Conservation (phyloP, 2,329 filamentous ascomycete genomes). For the Verticillium nubilum region DNA sequence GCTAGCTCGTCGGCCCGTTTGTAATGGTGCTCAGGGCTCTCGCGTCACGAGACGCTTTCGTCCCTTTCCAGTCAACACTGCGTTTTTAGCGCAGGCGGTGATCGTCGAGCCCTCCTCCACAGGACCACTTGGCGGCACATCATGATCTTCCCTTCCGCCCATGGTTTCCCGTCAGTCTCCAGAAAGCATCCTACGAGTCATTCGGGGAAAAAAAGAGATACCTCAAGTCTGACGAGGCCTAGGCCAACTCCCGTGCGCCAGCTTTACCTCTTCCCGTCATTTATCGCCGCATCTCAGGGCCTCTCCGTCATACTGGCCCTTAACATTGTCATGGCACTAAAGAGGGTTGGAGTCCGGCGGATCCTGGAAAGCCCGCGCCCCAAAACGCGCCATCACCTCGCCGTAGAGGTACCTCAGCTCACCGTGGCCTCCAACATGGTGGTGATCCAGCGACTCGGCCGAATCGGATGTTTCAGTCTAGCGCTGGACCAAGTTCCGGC, state of each 20-base stretch:
- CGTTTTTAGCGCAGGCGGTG: background rate
- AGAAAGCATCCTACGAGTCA: background rate
- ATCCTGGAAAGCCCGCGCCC: background rate
- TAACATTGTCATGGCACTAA: background rate
- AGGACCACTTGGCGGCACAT: background rate
- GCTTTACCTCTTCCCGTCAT: background rate
- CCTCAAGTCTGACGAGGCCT: background rate
- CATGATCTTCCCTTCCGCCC: background rate
- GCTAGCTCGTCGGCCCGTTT: background rate
- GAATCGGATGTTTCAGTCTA: background rate
- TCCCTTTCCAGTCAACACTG: background rate
- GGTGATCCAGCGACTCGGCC: background rate
- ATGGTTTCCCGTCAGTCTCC: background rate
- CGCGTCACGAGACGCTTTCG: background rate
- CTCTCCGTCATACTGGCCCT: background rate
- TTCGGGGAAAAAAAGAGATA: background rate
- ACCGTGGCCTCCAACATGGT: background rate
- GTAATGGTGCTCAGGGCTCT: background rate
- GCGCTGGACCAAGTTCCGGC: background rate
- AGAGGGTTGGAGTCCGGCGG: background rate
- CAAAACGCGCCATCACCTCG: background rate
- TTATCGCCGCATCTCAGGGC: background rate
- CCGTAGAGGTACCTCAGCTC: background rate
- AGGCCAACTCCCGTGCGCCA: background rate
- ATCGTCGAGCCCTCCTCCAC: background rate